Evolutionary conservation across 140 eudicot species (phyloP).

Genomic region (Flaveria floridana): DNA sequence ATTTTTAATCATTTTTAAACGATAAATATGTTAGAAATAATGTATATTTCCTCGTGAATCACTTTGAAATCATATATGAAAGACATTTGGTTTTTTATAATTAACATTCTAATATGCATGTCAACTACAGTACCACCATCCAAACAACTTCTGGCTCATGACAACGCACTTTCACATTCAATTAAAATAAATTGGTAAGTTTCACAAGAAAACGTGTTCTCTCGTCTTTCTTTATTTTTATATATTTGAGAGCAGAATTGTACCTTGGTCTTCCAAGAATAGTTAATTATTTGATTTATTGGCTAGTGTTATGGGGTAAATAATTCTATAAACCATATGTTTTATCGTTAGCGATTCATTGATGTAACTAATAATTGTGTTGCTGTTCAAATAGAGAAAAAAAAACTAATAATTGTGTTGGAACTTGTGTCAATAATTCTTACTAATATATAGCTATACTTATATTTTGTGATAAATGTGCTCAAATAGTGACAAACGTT

Average conservation of each 20-base stretch:
- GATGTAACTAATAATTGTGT: not conserved
- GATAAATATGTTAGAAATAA: too few relatives aligned
- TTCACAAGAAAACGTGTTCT: slow-evolving; percentile 21
- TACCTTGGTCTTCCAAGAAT: not conserved
- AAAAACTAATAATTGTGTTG: not conserved
- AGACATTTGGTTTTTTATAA: not conserved
- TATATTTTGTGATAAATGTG: not conserved
- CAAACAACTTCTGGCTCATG: slow-evolving; percentile 13
- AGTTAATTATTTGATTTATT: not conserved
- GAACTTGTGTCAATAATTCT: not conserved
- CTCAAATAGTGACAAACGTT: not conserved
- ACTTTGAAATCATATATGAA: too few relatives aligned
- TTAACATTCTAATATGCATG: not conserved
- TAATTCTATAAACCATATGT: not conserved
- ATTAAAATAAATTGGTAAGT: not conserved
- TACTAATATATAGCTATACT: not conserved
- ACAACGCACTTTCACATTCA: slow-evolving; percentile 27
- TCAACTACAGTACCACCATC: not conserved
- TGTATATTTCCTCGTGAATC: not conserved
- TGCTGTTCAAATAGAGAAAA: too few relatives aligned
- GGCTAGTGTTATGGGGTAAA: not conserved
- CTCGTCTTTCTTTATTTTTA: not conserved
- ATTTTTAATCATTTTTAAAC: too few relatives aligned
- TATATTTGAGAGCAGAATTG: not conserved
- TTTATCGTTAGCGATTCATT: not conserved